A percentile compares a stretch with the other conserved stretches of the same genome.
Evolutionary conservation across 371 early-diverging fungal genomes (phyloP).

Genomic region (Funneliformis caledonium): DNA sequence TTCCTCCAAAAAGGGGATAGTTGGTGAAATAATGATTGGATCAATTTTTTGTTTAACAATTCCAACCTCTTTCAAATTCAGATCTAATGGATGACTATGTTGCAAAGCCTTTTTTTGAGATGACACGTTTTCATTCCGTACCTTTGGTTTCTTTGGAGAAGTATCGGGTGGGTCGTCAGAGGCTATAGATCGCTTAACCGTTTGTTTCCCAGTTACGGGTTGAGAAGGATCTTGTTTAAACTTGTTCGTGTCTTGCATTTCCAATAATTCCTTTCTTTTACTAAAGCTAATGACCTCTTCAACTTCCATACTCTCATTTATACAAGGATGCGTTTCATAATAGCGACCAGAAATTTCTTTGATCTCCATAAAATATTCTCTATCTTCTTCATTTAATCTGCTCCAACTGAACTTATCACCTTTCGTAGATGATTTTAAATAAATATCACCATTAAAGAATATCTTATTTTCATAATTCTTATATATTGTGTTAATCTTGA

Average conservation of each 20-base stretch:
- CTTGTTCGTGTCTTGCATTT: neutral
- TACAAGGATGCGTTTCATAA: neutral
- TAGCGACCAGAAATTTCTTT: constrained; percentile 25
- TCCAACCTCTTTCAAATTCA: neutral
- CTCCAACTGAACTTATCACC: neutral
- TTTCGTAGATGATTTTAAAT: neutral
- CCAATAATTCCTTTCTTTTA: neutral
- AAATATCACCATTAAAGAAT: constrained; percentile 31
- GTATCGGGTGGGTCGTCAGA: neutral
- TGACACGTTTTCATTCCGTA: neutral
- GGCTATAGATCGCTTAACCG: neutral
- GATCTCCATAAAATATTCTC: constrained; percentile 25
- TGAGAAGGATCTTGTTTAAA: neutral
- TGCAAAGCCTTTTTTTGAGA: neutral
- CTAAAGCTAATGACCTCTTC: neutral
- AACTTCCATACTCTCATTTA: neutral
- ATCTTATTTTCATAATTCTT: constrained; percentile 16
- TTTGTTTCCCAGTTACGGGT: neutral
- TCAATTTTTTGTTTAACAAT: neutral
- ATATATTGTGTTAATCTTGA: constrained; percentile 24
- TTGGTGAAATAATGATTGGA: constrained; percentile 19
- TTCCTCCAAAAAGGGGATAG: constrained; percentile 21
- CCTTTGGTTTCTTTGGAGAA: neutral
- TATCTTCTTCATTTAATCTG: constrained; percentile 6
- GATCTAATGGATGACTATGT: neutral